phyloP scores from a whole-genome alignment of 2,329 filamentous ascomycete species.

The Diplodia sapinea region DNA sequence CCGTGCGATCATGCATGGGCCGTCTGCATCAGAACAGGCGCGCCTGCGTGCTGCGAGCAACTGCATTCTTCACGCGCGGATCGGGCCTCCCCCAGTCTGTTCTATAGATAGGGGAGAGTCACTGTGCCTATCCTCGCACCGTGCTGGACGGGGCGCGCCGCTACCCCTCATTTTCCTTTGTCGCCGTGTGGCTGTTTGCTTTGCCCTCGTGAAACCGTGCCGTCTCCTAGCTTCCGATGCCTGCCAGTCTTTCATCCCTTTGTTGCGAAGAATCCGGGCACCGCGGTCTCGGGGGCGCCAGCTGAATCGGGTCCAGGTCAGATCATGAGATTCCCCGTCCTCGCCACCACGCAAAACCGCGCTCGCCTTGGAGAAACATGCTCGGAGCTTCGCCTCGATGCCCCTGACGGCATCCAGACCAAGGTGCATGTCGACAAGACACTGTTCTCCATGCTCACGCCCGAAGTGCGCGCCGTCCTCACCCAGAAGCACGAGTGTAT shows the following conservation, averaged over 20 bases:
- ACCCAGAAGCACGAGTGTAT: constrained; percentile 65
- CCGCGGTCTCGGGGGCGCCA: background rate
- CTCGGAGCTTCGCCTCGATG: constrained; percentile 66
- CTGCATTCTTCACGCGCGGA: constrained; percentile 11
- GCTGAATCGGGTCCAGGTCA: constrained; percentile 45
- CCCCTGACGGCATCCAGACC: constrained; percentile 58
- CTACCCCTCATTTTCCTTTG: constrained; percentile 20
- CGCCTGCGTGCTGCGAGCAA: background rate
- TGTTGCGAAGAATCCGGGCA: constrained; percentile 16
- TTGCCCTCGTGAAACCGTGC: constrained; percentile 26
- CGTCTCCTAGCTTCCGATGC: constrained; percentile 19
- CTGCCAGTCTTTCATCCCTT: constrained; percentile 1
- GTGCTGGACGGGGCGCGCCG: constrained; percentile 7
- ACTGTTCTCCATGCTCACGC: constrained; percentile 83
- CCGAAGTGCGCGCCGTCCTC: constrained; percentile 62
- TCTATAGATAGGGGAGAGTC: constrained; percentile 15
- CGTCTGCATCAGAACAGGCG: background rate
- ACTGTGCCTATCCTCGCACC: constrained; percentile 10
- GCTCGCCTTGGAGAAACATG: constrained; percentile 81
- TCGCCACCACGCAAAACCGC: constrained; percentile 84
- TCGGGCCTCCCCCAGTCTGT: background rate
- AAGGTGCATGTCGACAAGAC: constrained; percentile 79
- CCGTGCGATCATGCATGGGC: constrained; percentile 6
- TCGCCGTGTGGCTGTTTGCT: constrained; percentile 20
- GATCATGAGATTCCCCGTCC: constrained; percentile 75